Conservation (phyloP, 2,329 filamentous ascomycete genomes). For the Tolypocladium ovalisporum region DNA sequence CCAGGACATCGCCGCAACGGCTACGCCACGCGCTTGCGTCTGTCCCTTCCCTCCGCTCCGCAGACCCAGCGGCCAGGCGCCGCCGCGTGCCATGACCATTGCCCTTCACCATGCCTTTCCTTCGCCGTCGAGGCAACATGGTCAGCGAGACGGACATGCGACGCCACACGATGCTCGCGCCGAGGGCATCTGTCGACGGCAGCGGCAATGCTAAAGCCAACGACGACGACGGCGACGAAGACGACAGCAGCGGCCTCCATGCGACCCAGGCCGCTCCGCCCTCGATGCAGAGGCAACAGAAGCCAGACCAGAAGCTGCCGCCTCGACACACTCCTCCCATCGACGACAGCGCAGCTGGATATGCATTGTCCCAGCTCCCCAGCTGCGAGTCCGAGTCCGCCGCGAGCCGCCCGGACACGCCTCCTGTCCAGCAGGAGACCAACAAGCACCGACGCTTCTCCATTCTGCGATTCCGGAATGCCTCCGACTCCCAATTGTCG, state of each 20-base stretch:
- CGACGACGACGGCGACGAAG: neutral
- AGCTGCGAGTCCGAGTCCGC: slow-evolving; percentile 12
- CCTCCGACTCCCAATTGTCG: slow-evolving; percentile 83
- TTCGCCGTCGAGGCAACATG: slow-evolving; percentile 50
- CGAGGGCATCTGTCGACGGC: slow-evolving; percentile 12
- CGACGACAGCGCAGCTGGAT: neutral
- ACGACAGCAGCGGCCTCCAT: slow-evolving; percentile 4
- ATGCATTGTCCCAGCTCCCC: slow-evolving; percentile 10
- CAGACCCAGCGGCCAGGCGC: slow-evolving; percentile 9
- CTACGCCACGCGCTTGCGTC: neutral
- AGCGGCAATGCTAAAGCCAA: neutral
- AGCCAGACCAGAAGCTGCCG: slow-evolving; percentile 1
- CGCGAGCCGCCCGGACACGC: slow-evolving; percentile 30
- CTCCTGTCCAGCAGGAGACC: slow-evolving; percentile 39
- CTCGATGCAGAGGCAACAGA: neutral
- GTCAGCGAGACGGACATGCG: slow-evolving; percentile 50
- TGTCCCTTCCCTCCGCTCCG: neutral
- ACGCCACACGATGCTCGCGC: slow-evolving; percentile 32
- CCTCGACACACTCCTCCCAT: neutral
- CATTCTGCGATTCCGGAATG: slow-evolving; percentile 78
- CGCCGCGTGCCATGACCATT: slow-evolving; percentile 25
- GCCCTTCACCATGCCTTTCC: slow-evolving; percentile 42
- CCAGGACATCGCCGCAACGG: neutral
- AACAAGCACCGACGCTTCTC: slow-evolving; percentile 52
- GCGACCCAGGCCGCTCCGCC: slow-evolving; percentile 5